phyloP scores from a whole-genome alignment of 108 stramenopile genomes.

The Cylindrotheca fusiformis region DNA sequence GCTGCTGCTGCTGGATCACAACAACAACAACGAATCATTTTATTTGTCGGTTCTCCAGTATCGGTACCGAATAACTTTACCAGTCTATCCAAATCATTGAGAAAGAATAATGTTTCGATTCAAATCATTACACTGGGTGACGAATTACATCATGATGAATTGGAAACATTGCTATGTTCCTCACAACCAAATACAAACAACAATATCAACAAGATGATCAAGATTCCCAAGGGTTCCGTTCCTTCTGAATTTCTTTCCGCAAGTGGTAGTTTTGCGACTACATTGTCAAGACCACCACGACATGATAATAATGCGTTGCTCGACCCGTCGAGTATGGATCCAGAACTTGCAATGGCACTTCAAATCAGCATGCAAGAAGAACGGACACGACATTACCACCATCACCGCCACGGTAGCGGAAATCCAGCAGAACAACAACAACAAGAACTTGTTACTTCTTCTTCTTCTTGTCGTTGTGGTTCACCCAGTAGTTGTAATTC shows the following conservation, averaged over 20 bases:
- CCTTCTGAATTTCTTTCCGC: background rate
- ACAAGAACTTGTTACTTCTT: no score
- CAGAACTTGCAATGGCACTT: background rate
- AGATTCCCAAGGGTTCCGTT: background rate
- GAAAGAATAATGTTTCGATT: background rate
- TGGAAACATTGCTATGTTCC: background rate
- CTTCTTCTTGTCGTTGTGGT: no score
- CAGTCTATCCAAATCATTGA: background rate
- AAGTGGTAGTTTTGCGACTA: background rate
- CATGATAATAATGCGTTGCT: background rate
- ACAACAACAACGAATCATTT: conserved; percentile 1
- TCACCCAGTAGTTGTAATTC: no score
- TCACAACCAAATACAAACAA: background rate
- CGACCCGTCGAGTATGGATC: background rate
- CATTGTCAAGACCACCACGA: background rate
- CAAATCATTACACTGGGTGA: background rate
- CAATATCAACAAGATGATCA: background rate
- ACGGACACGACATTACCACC: background rate
- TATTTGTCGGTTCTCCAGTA: background rate
- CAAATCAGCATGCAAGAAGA: background rate
- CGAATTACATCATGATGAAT: background rate
- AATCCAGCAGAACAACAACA: no score
- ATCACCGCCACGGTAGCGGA: background rate
- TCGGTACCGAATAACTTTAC: background rate
- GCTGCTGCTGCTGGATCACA: no score